Evolutionary conservation across 2,329 filamentous ascomycete genomes (phyloP).

Genomic region (Colletotrichum shisoi): DNA sequence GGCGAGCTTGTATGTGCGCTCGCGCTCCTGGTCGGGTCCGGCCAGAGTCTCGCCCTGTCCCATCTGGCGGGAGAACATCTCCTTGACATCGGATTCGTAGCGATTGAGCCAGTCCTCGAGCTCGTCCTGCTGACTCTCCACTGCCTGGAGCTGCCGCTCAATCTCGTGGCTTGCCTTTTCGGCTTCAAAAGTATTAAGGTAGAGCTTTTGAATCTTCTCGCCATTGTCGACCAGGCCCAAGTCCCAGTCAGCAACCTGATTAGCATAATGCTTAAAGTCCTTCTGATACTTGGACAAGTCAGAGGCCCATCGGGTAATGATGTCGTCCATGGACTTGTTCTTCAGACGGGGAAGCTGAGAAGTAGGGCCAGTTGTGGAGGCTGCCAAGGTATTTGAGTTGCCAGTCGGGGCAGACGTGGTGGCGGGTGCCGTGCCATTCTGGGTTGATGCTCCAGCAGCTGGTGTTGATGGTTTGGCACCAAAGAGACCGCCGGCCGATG

Average conservation of each 20-base stretch:
- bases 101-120: slow-evolving; percentile 85
- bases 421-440: slow-evolving; percentile 41
- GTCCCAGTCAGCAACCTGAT: slow-evolving; percentile 89
- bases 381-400: slow-evolving; percentile 61
- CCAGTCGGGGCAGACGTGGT: slow-evolving; percentile 37
- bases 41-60: slow-evolving; percentile 78
- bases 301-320: slow-evolving; percentile 94
- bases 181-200: slow-evolving; percentile 89
- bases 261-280: slow-evolving; percentile 90
- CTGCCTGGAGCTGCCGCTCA: slow-evolving; percentile 85
- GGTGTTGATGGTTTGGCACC: slow-evolving; percentile 49
- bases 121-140: slow-evolving; percentile 93
- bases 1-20: slow-evolving; percentile 93
- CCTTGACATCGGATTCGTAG: slow-evolving; percentile 91
- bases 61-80: slow-evolving; percentile 81
- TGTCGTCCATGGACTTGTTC: slow-evolving; percentile 99
- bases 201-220: slow-evolving; percentile 93
- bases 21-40: slow-evolving; percentile 93
- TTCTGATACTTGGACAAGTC: slow-evolving; percentile 96
- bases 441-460: slow-evolving; percentile 41
- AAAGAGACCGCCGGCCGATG: slow-evolving; percentile 48
- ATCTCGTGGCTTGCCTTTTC: slow-evolving; percentile 93
- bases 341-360: slow-evolving; percentile 90
- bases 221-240: slow-evolving; percentile 90
- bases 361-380: slow-evolving; percentile 80